Percentiles rank a stretch among this genome's conserved stretches.
Evolutionary conservation across 768 basidiomycete species (phyloP).

Genomic region (Leccinum truebloodii): DNA sequence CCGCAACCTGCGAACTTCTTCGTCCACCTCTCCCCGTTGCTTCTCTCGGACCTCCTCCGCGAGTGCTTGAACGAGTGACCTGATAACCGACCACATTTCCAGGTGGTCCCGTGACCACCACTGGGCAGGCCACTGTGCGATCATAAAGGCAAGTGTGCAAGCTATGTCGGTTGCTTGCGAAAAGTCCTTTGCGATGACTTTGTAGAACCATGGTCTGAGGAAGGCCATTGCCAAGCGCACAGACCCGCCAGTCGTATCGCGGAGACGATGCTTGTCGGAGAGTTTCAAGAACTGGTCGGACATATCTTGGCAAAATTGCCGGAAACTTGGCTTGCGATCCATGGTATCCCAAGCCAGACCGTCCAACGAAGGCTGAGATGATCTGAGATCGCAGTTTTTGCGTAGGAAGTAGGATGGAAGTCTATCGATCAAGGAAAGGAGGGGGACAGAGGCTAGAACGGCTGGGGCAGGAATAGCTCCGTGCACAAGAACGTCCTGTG

Average conservation of each 20-base stretch:
- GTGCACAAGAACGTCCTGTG: conserved; percentile 73
- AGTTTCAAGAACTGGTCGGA: conserved; percentile 60
- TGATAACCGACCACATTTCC: conserved; percentile 60
- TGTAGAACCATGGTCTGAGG: conserved; percentile 70
- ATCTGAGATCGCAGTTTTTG: conserved; percentile 35
- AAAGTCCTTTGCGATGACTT: conserved; percentile 42
- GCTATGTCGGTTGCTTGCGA: conserved; percentile 39
- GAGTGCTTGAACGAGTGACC: conserved; percentile 57
- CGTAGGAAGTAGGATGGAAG: conserved; percentile 71
- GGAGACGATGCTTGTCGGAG: conserved; percentile 54
- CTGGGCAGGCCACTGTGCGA: conserved; percentile 67
- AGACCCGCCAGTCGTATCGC: conserved; percentile 67
- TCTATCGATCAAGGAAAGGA: conserved; percentile 61
- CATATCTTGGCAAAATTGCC: conserved; percentile 71
- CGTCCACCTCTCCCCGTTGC: conserved; percentile 40
- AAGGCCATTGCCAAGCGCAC: conserved; percentile 68
- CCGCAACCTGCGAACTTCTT: conserved; percentile 51
- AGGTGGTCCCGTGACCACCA: conserved; percentile 67
- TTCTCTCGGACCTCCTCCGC: conserved; percentile 65
- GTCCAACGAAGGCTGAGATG: conserved; percentile 35
- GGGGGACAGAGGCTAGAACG: conserved; percentile 68
- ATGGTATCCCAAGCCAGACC: conserved; percentile 55
- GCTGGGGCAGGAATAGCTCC: conserved; percentile 66
- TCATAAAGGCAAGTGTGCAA: conserved; percentile 46
- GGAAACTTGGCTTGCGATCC: conserved; percentile 60